Conservation (phyloP, 257 asterid genomes). For the Orobanche coerulescens region DNA sequence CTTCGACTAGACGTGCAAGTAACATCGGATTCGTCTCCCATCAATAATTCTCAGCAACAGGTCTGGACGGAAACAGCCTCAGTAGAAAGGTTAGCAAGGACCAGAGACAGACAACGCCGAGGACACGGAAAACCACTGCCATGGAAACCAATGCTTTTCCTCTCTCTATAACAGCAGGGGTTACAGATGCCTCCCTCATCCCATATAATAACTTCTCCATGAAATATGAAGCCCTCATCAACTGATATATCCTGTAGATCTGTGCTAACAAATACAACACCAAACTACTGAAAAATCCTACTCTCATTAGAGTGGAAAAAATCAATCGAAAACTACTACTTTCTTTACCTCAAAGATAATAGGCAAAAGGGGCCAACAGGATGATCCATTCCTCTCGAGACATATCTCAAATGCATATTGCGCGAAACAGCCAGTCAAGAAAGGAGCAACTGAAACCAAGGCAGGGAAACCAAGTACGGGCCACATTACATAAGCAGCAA, state of each 20-base stretch:
- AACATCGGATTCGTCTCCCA: conserved; percentile 1
- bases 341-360: conserved; percentile 74
- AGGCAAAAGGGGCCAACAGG: conserved; percentile 88
- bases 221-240: conserved; percentile 61
- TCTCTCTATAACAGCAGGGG: conserved; percentile 44
- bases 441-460: conserved; percentile 65
- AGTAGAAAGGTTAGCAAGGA: conserved; percentile 84
- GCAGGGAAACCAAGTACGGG: conserved; percentile 66
- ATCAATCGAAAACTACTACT: neutral
- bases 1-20: neutral
- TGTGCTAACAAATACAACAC: conserved; percentile 30
- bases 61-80: conserved; percentile 91
- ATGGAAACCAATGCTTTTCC: conserved; percentile 55
- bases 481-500: conserved; percentile 69
- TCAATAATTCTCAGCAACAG: conserved; percentile 73
- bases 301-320: conserved; percentile 1
- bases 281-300: neutral
- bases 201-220: conserved; percentile 52
- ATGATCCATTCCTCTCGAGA: conserved; percentile 49
- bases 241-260: conserved; percentile 86
- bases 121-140: conserved; percentile 54
- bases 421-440: conserved; percentile 49
- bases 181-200: conserved; percentile 41
- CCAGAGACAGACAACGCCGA: conserved; percentile 81
- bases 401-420: conserved; percentile 54